Percentiles rank a stretch among this genome's conserved stretches.
Conservation (phyloP, 2,329 filamentous ascomycete genomes). For the Neofusicoccum umdonicola region DNA sequence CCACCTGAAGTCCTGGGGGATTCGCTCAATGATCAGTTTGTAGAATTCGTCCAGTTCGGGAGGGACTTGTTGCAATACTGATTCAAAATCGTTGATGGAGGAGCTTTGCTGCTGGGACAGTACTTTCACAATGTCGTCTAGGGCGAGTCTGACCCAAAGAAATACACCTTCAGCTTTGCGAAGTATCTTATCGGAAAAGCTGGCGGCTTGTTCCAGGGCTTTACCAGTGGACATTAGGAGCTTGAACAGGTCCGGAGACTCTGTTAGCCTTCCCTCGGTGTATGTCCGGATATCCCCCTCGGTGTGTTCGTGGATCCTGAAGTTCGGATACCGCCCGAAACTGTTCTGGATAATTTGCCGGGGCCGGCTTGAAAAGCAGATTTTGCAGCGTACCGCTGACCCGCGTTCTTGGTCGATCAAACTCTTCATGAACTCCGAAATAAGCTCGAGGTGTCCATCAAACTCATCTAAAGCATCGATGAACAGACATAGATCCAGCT, state of each 20-base stretch:
- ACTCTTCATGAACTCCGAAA: background rate
- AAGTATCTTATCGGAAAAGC: background rate
- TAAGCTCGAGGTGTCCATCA: background rate
- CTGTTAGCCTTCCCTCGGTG: conserved; percentile 5
- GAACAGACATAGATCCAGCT: background rate
- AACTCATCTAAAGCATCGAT: conserved; percentile 11
- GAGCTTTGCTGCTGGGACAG: background rate
- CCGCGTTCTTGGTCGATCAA: background rate
- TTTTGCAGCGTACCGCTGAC: background rate
- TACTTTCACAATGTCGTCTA: conserved; percentile 2
- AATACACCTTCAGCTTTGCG: conserved; percentile 15
- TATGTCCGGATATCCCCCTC: conserved; percentile 19
- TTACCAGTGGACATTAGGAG: background rate
- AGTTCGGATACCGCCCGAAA: conserved; percentile 1
- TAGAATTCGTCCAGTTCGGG: background rate
- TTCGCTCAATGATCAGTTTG: background rate
- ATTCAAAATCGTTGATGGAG: background rate
- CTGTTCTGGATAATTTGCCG: conserved; percentile 19
- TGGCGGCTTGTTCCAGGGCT: background rate
- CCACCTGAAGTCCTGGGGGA: background rate
- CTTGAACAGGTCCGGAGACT: background rate
- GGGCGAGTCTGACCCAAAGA: conserved; percentile 12
- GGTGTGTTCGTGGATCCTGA: conserved; percentile 20
- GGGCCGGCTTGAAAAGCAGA: conserved; percentile 21
- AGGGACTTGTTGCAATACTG: background rate